Evolutionary conservation across 2,329 filamentous ascomycete species (phyloP).

Genomic region (Exophiala mesophila): DNA sequence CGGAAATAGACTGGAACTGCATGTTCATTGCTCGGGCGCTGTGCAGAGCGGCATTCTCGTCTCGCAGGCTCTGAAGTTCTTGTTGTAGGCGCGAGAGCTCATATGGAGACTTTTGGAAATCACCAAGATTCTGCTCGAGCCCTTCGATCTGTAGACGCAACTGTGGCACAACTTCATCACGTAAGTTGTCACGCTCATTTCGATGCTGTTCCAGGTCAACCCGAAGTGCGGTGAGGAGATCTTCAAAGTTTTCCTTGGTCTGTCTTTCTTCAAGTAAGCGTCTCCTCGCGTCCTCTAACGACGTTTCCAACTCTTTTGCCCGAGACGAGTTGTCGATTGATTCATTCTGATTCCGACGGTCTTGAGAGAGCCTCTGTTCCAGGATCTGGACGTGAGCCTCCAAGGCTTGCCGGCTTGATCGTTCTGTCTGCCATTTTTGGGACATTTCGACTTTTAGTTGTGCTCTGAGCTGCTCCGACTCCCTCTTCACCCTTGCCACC

Average conservation of each 20-base stretch:
- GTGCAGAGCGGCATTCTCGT: conserved; percentile 41
- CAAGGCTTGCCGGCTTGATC: conserved; percentile 66
- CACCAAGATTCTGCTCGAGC: conserved; percentile 47
- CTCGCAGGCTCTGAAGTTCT: conserved; percentile 65
- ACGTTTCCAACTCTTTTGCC: conserved; percentile 71
- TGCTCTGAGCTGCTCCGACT: conserved; percentile 86
- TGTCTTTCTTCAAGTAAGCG: conserved; percentile 79
- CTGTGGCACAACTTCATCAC: conserved; percentile 80
- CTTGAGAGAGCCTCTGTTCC: conserved; percentile 61
- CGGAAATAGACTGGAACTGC: conserved; percentile 57
- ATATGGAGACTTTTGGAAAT: conserved; percentile 68
- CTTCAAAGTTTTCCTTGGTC: conserved; percentile 89
- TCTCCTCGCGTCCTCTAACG: conserved; percentile 76
- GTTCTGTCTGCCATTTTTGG: conserved; percentile 81
- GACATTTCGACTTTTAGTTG: conserved; percentile 79
- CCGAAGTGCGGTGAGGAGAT: conserved; percentile 77
- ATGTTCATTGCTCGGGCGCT: conserved; percentile 47
- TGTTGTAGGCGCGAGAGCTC: conserved; percentile 83
- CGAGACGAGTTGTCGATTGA: conserved; percentile 47
- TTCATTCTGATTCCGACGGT: conserved; percentile 49
- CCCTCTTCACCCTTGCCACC: conserved; percentile 74
- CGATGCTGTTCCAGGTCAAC: conserved; percentile 74
- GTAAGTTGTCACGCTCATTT: conserved; percentile 86
- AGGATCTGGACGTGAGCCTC: conserved; percentile 81
- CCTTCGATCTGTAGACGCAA: conserved; percentile 63